These are phyloP conservation scores for Monotropa hypopitys DNA, from an alignment of 179 eudicot species.

Conservation along the genomic window DNA sequence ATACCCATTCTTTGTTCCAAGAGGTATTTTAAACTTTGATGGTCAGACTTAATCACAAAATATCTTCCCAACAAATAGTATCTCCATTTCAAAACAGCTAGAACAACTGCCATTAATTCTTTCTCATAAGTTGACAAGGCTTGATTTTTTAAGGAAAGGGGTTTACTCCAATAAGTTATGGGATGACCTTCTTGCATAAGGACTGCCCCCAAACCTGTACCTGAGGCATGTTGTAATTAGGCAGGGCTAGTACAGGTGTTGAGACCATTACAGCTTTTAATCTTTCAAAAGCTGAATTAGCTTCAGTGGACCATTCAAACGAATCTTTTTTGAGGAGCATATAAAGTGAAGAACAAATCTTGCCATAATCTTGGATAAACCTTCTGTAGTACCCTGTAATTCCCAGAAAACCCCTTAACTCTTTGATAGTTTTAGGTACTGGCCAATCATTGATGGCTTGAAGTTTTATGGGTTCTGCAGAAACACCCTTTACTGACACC, in stretches of 20 bases:
- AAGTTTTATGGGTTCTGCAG: neutral
- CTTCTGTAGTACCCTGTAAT: too few relatives aligned
- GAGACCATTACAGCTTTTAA: neutral
- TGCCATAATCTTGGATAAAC: neutral
- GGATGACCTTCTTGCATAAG: neutral
- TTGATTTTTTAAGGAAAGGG: neutral
- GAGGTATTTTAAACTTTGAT: neutral
- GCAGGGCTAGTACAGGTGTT: neutral
- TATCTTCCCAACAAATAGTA: neutral
- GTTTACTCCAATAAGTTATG: neutral
- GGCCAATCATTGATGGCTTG: neutral
- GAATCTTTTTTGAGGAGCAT: neutral
- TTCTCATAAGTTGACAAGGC: neutral
- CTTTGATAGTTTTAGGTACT: neutral
- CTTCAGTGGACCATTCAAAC: neutral
- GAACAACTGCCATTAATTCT: neutral
- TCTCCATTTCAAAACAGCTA: neutral
- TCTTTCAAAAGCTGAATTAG: rapidly evolving
- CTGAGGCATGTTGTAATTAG: neutral
- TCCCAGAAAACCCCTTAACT: neutral
- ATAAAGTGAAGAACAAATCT: neutral
- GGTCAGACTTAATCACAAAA: neutral
- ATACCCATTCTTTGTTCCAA: neutral
- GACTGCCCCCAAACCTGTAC: neutral
- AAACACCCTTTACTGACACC: neutral